A percentile compares a stretch with the other conserved stretches of the same genome.
Evolutionary conservation across 1,284 basidiomycete species (phyloP).

Genomic region (Leccinum subspadiceum): DNA sequence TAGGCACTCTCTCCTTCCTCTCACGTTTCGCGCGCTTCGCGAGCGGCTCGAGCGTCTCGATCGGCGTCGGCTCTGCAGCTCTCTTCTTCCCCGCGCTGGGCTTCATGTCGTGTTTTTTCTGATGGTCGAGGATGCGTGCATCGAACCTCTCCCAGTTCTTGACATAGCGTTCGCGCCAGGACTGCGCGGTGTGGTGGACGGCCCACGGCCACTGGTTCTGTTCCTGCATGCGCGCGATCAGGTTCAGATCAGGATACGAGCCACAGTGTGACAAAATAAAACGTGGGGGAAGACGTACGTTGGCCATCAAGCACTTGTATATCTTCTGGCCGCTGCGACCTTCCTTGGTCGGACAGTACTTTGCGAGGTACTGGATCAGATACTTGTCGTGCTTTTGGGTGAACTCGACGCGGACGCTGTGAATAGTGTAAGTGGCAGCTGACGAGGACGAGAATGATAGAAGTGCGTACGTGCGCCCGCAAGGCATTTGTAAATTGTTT

Average conservation of each 20-base stretch:
- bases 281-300: conserved; percentile 23
- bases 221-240: conserved; percentile 13
- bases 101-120: conserved; percentile 9
- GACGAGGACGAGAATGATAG: not conserved
- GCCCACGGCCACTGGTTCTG: conserved; percentile 42
- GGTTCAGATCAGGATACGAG: not conserved
- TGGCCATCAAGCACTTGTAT: conserved; percentile 37
- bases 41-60: too few species aligned
- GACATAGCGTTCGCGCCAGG: conserved; percentile 54
- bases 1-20: too few species aligned
- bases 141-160: conserved; percentile 45
- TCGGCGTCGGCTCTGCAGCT: too few species aligned
- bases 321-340: conserved; percentile 42
- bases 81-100: not conserved
- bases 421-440: conserved; percentile 2
- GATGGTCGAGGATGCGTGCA: conserved; percentile 34
- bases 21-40: too few species aligned
- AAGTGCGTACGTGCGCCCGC: not conserved
- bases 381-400: conserved; percentile 15
- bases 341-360: conserved; percentile 16
- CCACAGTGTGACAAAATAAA: too few species aligned
- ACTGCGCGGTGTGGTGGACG: conserved; percentile 46
- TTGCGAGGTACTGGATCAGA: conserved; percentile 25
- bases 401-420: conserved; percentile 21
- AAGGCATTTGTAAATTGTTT: not conserved